Evolutionary conservation across 768 basidiomycete species (phyloP).

Genomic region (Pulveroboletus sp.): DNA sequence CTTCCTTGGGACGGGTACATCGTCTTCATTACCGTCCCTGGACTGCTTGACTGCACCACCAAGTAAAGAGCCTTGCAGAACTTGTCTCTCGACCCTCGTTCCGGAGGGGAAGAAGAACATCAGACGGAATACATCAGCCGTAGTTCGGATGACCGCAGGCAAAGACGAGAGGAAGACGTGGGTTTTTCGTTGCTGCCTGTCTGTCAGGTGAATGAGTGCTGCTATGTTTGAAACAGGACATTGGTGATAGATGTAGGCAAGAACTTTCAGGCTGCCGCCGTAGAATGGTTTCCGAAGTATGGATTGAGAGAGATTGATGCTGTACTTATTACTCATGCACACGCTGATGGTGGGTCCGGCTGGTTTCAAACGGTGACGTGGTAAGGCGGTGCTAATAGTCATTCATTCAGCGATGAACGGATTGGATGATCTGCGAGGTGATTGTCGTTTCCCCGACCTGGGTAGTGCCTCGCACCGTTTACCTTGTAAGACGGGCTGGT

Average conservation of each 20-base stretch:
- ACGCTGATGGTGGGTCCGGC: conserved; percentile 59
- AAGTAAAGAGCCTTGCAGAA: conserved; percentile 46
- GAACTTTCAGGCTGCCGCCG: conserved; percentile 60
- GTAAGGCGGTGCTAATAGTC: conserved; percentile 1
- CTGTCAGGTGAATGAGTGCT: not conserved
- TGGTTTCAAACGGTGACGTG: not conserved
- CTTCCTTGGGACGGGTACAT: conserved; percentile 82
- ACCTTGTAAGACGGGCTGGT: not conserved
- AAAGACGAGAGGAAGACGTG: conserved; percentile 45
- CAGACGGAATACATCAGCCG: conserved; percentile 76
- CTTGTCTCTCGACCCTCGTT: conserved; percentile 62
- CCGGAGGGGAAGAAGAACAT: conserved; percentile 79
- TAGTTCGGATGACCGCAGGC: conserved; percentile 44
- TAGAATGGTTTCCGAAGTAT: conserved; percentile 65
- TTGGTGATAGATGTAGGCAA: conserved; percentile 84
- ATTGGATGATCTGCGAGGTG: conserved; percentile 82
- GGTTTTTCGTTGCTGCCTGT: conserved; percentile 19
- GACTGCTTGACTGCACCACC: conserved; percentile 73
- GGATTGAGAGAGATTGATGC: conserved; percentile 67
- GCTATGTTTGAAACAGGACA: conserved; percentile 42
- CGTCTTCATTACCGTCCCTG: conserved; percentile 62
- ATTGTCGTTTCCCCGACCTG: conserved; percentile 9
- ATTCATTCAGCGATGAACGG: conserved; percentile 72
- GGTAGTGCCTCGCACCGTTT: not conserved
- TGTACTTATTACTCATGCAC: conserved; percentile 82